A percentile compares a stretch with the other conserved stretches of the same genome.
phyloP scores from a whole-genome alignment of 257 asterid species.

The Solanum bulbocastanum region DNA sequence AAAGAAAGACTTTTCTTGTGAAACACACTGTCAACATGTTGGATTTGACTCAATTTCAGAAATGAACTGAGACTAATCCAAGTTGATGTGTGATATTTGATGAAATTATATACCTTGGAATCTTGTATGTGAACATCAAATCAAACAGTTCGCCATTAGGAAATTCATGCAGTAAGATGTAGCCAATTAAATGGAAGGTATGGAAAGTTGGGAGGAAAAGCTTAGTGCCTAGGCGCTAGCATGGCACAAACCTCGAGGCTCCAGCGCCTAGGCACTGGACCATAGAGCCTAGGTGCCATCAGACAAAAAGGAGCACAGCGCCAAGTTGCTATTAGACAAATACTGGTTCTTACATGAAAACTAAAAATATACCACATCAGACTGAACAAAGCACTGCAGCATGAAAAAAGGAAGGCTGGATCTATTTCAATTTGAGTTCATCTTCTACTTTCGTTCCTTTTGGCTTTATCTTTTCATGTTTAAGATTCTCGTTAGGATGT shows the following conservation, averaged over 20 bases:
- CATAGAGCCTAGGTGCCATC: background rate
- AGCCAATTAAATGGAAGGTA: background rate
- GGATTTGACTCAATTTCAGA: background rate
- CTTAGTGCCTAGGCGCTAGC: background rate
- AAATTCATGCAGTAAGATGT: background rate
- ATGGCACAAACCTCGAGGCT: background rate
- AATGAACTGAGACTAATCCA: background rate
- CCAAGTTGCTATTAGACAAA: background rate
- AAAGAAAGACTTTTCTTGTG: background rate
- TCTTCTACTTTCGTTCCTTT: too few species aligned
- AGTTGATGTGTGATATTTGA: background rate
- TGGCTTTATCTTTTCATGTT: too few species aligned
- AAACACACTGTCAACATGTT: background rate
- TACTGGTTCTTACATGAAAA: background rate
- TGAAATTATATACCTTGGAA: background rate
- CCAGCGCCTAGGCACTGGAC: too few species aligned
- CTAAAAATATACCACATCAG: background rate
- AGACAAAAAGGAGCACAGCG: background rate
- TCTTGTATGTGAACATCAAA: background rate
- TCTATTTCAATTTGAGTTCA: too few species aligned
- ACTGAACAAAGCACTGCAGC: background rate
- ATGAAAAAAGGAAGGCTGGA: background rate
- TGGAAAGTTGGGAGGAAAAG: background rate
- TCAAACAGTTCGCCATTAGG: background rate
- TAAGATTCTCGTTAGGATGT: too few species aligned